Base-by-base conservation (phyloP, 306 rosid genomes). In the Mimosa bimucronata region DNA sequence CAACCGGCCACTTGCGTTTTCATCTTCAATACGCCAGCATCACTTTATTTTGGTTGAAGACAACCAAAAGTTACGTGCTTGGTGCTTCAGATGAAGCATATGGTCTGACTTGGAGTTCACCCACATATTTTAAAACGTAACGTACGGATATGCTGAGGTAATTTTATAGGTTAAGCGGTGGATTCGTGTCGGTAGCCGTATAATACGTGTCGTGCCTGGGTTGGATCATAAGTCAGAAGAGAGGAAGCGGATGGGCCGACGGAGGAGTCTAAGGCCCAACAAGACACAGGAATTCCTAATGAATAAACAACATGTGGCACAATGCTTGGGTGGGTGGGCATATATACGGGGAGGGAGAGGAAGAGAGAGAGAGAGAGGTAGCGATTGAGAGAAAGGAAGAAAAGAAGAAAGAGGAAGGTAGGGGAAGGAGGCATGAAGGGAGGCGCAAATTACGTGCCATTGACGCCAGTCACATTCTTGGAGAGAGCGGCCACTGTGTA, bases 381-480 rank as follows among this genome's bases (percentile, higher is more conserved):
- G n/a, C n/a, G n/a, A n/a, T n/a, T n/a, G n/a, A 2, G 3, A 44
- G 50, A 44, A 3, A 44, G 2, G 2, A 44, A 2, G 50, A 44
- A 44, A 2, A 9, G 14, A 44, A 44, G 50, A 2, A 10, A 1
- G 9, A 19, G 55, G n/a, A 4, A 48, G 55, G 6, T 1, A 1
- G 9, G 55, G 55, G n/a, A 4, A 48, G 55, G 6, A 48, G 18
- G 10, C 57, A 50, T 73, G 65, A 78, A 67, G 71, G 74, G 82
- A 64, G 77, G 89, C 1, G 91, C 84, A 21, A 86, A 90, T 62
- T 64, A 65, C 71, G 16, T 41, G 6, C 75, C 91, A 13, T 81
- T 92, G 71, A 74, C 97, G n/a, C 98, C 98, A 0, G 74, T 90
- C 38, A 42, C 71, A 30, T 92, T 94, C 82, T 79, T 94, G 15